Evolutionary conservation across 202 grass and related monocot genomes (phyloP), one percentile per base, ranked within the genome.

Genomic region (Zoysia matrella): DNA sequence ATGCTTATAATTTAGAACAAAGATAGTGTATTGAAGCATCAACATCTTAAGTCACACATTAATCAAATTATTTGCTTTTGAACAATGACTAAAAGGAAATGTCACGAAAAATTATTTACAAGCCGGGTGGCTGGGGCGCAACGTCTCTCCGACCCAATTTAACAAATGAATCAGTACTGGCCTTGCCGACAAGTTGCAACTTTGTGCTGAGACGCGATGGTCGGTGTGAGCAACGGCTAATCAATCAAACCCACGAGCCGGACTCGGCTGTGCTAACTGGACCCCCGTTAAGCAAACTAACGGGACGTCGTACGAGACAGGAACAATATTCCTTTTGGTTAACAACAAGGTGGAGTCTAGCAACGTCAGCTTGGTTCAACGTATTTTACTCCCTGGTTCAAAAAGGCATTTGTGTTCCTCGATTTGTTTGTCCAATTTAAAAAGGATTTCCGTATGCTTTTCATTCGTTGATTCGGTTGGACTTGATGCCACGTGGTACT

Each of bases 291-390:
- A 42, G 11, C 9, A 30, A 41, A 5, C 69, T 54, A 73, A 56
- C 5, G 2, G 1, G 9, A 12, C 13, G 42, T 7, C 1, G 4
- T 6, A 30, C 0, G 7, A 49, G 65, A 8, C 9, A 10, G n/a
- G 71, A 1, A 71, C n/a, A 74, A 48, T 74, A 74, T 68, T 74
- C 58, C 69, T 30, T 69, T 30, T 72, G 44, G 45, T n/a, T 1
- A 41, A 65, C 40, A 85, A 47, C 14, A 16, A 39, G 57, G 44
- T 62, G 44, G 46, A 60, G 44, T 13, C 52, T 52, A 60, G 57
- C 50, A n/a, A n/a, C n/a, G n/a, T n/a, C n/a, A 62, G 18, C 5
- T 42, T 8, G 3, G 12, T 43, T 55, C 36, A 43, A n/a, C 39
- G 9, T 30, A 30, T 60, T 44, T 56, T 43, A 16, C 3, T 30